Evolutionary conservation across 805 yeast species (phyloP).

Genomic region (Metschnikowia baotianmanensis): DNA sequence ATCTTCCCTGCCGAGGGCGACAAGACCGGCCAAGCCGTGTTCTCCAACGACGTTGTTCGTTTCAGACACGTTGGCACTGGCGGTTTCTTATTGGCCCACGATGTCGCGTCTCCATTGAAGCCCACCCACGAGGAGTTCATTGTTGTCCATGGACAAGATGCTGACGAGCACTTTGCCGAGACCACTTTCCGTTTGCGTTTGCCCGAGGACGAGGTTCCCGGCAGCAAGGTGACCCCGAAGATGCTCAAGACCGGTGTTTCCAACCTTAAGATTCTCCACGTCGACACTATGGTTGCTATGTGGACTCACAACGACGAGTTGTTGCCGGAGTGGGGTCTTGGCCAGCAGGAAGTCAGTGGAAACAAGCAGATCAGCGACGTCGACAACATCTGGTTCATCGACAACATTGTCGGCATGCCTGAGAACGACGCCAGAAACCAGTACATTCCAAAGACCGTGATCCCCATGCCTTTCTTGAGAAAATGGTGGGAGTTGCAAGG

Average conservation of each 20-base stretch:
- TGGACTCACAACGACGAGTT: constrained; percentile 85
- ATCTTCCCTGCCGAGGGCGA: constrained; percentile 59
- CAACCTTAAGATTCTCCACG: constrained; percentile 70
- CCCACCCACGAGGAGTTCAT: constrained; percentile 96
- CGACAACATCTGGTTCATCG: constrained; percentile 74
- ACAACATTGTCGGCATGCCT: constrained; percentile 57
- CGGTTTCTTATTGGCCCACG: constrained; percentile 82
- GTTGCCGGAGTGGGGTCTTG: constrained; percentile 93
- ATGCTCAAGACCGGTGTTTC: constrained; percentile 69
- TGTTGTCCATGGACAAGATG: constrained; percentile 61
- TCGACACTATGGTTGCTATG: constrained; percentile 85
- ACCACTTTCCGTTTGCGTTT: constrained; percentile 77
- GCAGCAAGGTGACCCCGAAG: constrained; percentile 44
- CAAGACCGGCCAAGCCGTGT: constrained; percentile 37
- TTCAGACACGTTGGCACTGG: constrained; percentile 78
- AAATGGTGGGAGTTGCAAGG: constrained; percentile 90
- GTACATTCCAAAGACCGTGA: constrained; percentile 65
- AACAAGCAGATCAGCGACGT: constrained; percentile 72
- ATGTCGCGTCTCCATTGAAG: constrained; percentile 89
- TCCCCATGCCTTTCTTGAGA: constrained; percentile 65
- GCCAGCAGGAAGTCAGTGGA: constrained; percentile 93
- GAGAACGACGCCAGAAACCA: constrained; percentile 55
- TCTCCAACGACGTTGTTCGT: constrained; percentile 72
- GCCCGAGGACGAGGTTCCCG: constrained; percentile 29
- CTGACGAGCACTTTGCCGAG: constrained; percentile 57